Evolutionary conservation across 805 yeast species (phyloP).

Genomic region (Candida gorgasii): DNA sequence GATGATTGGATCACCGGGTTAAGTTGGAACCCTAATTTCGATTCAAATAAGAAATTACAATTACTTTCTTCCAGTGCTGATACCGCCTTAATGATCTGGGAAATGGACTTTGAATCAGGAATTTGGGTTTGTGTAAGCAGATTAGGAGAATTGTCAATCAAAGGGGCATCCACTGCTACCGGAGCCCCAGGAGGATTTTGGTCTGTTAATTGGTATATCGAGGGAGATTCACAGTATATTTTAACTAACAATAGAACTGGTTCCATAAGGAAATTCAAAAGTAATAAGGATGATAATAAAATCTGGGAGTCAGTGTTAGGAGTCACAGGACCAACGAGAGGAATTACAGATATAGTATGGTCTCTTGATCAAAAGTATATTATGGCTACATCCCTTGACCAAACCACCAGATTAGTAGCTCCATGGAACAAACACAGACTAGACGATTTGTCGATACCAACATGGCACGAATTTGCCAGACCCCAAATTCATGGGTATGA

Average conservation of each 20-base stretch:
- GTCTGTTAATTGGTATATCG: conserved; percentile 66
- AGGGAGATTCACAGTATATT: conserved; percentile 42
- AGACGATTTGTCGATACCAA: conserved; percentile 15
- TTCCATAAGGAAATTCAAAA: conserved; percentile 77
- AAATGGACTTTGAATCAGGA: conserved; percentile 81
- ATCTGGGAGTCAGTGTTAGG: conserved; percentile 53
- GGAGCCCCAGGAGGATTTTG: conserved; percentile 80
- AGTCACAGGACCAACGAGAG: conserved; percentile 73
- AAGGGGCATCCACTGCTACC: conserved; percentile 98
- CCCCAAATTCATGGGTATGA: conserved; percentile 99
- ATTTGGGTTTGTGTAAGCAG: conserved; percentile 84
- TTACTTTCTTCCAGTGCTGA: conserved; percentile 89
- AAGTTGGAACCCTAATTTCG: conserved; percentile 66
- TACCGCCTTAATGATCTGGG: conserved; percentile 92
- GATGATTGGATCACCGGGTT: conserved; percentile 95
- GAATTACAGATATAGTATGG: conserved; percentile 82
- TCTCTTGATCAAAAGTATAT: conserved; percentile 63
- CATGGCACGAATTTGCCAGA: conserved; percentile 92
- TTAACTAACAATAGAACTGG: conserved; percentile 91
- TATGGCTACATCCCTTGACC: conserved; percentile 82
- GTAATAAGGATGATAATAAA: conserved; percentile 28
- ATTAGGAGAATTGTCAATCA: conserved; percentile 88
- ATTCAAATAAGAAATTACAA: conserved; percentile 39
- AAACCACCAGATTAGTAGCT: conserved; percentile 84
- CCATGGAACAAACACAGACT: conserved; percentile 48